Conservation (phyloP, 2,329 filamentous ascomycete species). For the Hirsutella minnesotensis region DNA sequence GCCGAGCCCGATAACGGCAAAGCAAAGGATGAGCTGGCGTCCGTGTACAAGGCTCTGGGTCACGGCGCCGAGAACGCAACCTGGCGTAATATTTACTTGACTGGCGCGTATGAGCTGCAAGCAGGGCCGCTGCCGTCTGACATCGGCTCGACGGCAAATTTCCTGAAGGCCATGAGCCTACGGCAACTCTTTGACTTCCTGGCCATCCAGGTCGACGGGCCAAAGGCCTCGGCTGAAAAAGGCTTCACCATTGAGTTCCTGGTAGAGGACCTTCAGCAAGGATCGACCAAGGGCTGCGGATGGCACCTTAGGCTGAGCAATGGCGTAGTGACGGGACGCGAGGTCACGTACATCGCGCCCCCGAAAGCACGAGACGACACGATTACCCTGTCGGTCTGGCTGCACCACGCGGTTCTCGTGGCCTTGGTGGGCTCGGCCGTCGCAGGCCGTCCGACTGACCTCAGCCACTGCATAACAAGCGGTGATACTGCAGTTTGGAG, state of each 20-base stretch:
- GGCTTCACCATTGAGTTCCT: conserved; percentile 1
- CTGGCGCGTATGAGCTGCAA: conserved; percentile 15
- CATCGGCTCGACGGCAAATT: neutral
- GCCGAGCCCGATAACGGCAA: conserved; percentile 11
- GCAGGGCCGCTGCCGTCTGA: neutral
- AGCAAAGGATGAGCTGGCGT: conserved; percentile 14
- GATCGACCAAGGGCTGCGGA: neutral
- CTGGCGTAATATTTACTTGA: conserved; percentile 27
- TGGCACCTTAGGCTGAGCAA: conserved; percentile 5
- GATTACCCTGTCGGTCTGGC: neutral
- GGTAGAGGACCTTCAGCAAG: neutral
- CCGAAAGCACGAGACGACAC: neutral
- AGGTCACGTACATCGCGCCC: neutral
- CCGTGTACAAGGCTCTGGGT: conserved; percentile 20
- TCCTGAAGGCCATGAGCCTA: neutral
- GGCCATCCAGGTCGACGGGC: neutral
- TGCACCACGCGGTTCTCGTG: neutral
- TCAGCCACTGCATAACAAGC: neutral
- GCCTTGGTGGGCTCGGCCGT: neutral
- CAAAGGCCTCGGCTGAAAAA: neutral
- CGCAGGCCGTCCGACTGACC: neutral
- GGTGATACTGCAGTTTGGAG: neutral
- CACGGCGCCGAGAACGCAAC: conserved; percentile 25
- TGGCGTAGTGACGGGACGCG: conserved; percentile 2
- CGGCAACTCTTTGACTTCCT: neutral